Evolutionary conservation across 2,329 filamentous ascomycete genomes (phyloP).

Genomic region (Talaromyces marneffei): DNA sequence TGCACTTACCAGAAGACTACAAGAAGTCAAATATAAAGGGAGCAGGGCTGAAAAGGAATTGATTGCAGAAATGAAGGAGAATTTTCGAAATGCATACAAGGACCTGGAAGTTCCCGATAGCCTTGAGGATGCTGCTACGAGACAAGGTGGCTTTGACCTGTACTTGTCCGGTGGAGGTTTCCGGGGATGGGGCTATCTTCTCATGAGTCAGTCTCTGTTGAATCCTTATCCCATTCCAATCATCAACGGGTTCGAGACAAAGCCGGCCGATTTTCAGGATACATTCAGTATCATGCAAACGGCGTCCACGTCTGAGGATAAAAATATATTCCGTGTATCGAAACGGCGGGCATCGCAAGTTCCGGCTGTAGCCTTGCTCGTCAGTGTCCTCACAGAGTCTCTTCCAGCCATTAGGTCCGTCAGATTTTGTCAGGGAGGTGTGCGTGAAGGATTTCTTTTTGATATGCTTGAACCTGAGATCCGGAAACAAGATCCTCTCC

Average conservation of each 20-base stretch:
- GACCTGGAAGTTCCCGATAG: constrained; percentile 52
- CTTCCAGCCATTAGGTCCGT: constrained; percentile 67
- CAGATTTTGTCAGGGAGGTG: constrained; percentile 81
- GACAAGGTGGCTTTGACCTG: constrained; percentile 55
- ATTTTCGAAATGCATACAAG: constrained; percentile 57
- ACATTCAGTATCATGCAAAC: constrained; percentile 42
- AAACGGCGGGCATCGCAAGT: constrained; percentile 74
- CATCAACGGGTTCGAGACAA: constrained; percentile 70
- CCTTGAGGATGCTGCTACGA: constrained; percentile 40
- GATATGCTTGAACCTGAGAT: constrained; percentile 57
- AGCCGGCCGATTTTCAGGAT: constrained; percentile 56
- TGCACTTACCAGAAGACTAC: constrained; percentile 54
- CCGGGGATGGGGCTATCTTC: constrained; percentile 80
- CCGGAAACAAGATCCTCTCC: constrained; percentile 61
- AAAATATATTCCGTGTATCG: constrained; percentile 64
- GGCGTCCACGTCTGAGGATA: constrained; percentile 28
- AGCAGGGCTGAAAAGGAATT: constrained; percentile 46
- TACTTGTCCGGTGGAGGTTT: constrained; percentile 90
- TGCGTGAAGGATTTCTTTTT: constrained; percentile 76
- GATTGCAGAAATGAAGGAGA: constrained; percentile 50
- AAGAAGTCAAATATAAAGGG: constrained; percentile 40
- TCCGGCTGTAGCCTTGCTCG: constrained; percentile 72
- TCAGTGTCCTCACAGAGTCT: constrained; percentile 65
- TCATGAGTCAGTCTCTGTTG: constrained; percentile 71
- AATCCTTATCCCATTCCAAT: constrained; percentile 77